These are phyloP conservation scores for Arthrobotrys entomopaga DNA, from an alignment of 2,329 filamentous ascomycete species.

Conservation along the genomic window DNA sequence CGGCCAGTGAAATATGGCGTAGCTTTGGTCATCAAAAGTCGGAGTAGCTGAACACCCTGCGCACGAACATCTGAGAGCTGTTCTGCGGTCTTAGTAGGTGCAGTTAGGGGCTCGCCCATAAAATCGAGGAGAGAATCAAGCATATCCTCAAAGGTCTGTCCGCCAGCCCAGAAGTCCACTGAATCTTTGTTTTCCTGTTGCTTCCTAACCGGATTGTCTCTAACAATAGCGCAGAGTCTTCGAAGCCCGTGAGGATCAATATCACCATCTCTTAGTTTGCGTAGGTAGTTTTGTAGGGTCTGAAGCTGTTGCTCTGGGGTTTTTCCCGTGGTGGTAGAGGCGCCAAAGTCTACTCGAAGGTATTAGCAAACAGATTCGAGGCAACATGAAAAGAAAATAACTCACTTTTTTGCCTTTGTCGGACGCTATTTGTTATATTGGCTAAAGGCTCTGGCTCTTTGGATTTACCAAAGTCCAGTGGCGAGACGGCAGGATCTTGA, in stretches of 20 bases:
- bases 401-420: slow-evolving; percentile 42
- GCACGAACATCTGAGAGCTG: slow-evolving; percentile 57
- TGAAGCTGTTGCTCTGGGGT: slow-evolving; percentile 51
- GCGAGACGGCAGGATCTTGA: slow-evolving; percentile 60
- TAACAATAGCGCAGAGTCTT: slow-evolving; percentile 58
- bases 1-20: slow-evolving; percentile 58
- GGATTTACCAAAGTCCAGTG: slow-evolving; percentile 15
- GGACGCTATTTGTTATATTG: slow-evolving; percentile 47
- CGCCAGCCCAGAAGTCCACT: slow-evolving; percentile 59
- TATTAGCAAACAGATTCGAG: slow-evolving; percentile 1
- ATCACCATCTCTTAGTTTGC: slow-evolving; percentile 58
- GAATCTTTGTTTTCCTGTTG: slow-evolving; percentile 58
- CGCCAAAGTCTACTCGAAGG: slow-evolving; percentile 31
- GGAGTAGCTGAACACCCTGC: slow-evolving; percentile 63
- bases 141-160: slow-evolving; percentile 58
- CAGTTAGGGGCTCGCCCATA: slow-evolving; percentile 52
- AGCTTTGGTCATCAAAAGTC: slow-evolving; percentile 66
- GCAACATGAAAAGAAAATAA: not conserved
- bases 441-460: slow-evolving; percentile 39
- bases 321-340: slow-evolving; percentile 34
- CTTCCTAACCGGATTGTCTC: slow-evolving; percentile 58
- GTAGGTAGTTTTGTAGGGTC: slow-evolving; percentile 49
- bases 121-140: slow-evolving; percentile 58
- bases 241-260: slow-evolving; percentile 59
- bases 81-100: slow-evolving; percentile 50